Evolutionary conservation across 495 filamentous ascomycete species (phyloP).

Genomic region (Collariella sp.): DNA sequence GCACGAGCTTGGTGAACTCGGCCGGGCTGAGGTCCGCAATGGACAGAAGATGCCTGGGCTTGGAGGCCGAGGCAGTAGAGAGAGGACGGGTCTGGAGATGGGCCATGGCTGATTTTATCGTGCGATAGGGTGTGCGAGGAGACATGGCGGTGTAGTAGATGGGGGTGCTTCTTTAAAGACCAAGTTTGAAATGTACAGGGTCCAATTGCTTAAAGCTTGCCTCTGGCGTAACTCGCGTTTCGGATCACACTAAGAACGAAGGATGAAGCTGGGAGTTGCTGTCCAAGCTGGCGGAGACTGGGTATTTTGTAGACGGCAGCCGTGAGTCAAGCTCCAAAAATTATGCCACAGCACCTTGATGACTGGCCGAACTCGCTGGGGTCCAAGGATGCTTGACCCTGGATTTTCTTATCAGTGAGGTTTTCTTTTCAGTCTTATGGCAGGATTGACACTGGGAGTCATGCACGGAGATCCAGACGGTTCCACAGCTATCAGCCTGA

Average conservation of each 20-base stretch:
- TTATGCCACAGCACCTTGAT: constrained; percentile 1
- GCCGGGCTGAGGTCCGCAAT: constrained; percentile 73
- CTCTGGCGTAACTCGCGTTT: not conserved
- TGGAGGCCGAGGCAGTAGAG: constrained; percentile 23
- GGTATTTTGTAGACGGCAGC: not conserved
- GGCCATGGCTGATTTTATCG: constrained; percentile 18
- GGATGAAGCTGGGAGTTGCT: not conserved
- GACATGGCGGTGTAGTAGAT: constrained; percentile 16
- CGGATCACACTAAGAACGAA: not conserved
- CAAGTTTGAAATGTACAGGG: not conserved
- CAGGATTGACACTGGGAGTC: not conserved
- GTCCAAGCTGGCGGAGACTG: not conserved
- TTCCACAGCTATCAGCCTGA: not conserved
- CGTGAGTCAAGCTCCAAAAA: constrained; percentile 13
- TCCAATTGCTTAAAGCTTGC: not conserved
- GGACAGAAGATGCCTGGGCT: constrained; percentile 78
- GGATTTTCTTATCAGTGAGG: not conserved
- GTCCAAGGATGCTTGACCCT: not conserved
- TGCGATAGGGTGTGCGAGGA: constrained; percentile 20
- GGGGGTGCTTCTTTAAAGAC: not conserved
- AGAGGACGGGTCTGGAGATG: constrained; percentile 21
- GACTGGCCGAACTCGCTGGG: not conserved
- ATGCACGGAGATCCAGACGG: not conserved
- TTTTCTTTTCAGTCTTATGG: not conserved
- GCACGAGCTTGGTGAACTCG: constrained; percentile 74